Base-by-base conservation (phyloP, 2,329 filamentous ascomycete species). In the Pseudogymnoascus sp. region DNA sequence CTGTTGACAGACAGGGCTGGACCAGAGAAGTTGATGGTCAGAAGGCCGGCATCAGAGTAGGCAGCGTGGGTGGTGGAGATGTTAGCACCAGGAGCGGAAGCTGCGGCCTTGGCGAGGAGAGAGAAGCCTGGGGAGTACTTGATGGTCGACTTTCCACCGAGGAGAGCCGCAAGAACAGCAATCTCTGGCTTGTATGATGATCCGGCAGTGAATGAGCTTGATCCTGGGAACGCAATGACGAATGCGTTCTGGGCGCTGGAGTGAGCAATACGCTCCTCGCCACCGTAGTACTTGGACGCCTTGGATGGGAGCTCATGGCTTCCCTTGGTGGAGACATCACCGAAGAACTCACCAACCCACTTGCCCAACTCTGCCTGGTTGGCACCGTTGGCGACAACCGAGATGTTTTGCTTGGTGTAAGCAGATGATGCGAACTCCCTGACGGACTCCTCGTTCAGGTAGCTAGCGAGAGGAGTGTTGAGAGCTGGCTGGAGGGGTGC, bases 121-220 rank as follows among this genome's bases (percentile, higher is more conserved):
- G 90, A 93, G 84, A 96, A 97, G 71, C 95, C 95, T 67, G 91
- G 80, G 61, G 91, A 88, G 93, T 93, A 99, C 83, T 97, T 99
- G 82, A 97, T 92, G 77, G 81, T 89, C 62, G 92, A 89, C 77
- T 96, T 80, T 66, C 93, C 95, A 73, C 95, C 95, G 61, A 99
- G 89, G 18, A 99, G 87, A 67, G 92, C 87, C 64, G 90, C 86
- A 63, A 99, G 87, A 67, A 99, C 92, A 67, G 89, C 85, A 67
- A 91, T 85, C 79, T 97, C 93, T 63, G 95, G 90, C 82, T 96
- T 96, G 82, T 90, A 91, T 72, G 86, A 86, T 67, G 82, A 82
- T 70, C 83, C 83, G 59, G 81, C 75, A 40, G 85, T 87, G 72
- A 84, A 84, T 38, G 88, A 87, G 78, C 91, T 89, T 67, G 91